Evolutionary conservation across 73 alveolate species (phyloP), one percentile per base, ranked within the genome.

Genomic region (Blepharisma stoltei): DNA sequence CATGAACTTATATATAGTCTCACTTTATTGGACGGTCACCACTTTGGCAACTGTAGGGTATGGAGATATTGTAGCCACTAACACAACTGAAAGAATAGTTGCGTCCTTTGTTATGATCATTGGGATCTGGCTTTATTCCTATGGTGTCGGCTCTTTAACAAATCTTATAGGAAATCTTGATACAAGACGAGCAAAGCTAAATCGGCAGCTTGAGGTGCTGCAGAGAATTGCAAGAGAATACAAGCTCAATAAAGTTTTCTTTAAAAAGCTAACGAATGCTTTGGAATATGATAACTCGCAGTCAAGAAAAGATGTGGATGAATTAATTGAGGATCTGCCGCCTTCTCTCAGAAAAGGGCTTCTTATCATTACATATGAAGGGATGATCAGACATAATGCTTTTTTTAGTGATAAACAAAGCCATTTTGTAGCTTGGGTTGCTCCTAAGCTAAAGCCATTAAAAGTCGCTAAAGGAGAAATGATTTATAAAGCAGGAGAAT

Each of bases 1-100:
- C 23, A 0, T 83, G 46, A 70, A 76, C 46, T 79, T 76, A 60
- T 91, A 91, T 54, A 55, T 88, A 25, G 82, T 80, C 27, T 67
- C 93, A 6, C 18, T 86, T 37, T 91, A 91, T 82, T 91, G 93
- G 94, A 92, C 92, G 11, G 73, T 91, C 45, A 60, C 88, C 48
- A 91, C 97, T 1, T 79, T 91, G 70, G 82, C 97, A 1, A 91
- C 97, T 1, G 92, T 90, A 14, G 97, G 97, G 14, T 91, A 84
- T 78, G 97, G 97, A 71, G 97, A 91, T 47, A 89, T 91, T 23
- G 45, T 75, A 23, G 90, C 95, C 5, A 73, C 46, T 20, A 89
- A 85, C 18, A 55, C 54, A 4, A 45, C 88, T 1, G 97, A 91
- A 55, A 68, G 83, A 65, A 54, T 81, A n/a, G 67, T 91, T n/a